Percentiles rank a stretch among this genome's conserved stretches.
These are phyloP conservation scores for Calycina marina DNA, from an alignment of 2,329 filamentous ascomycete species.

Conservation along the genomic window DNA sequence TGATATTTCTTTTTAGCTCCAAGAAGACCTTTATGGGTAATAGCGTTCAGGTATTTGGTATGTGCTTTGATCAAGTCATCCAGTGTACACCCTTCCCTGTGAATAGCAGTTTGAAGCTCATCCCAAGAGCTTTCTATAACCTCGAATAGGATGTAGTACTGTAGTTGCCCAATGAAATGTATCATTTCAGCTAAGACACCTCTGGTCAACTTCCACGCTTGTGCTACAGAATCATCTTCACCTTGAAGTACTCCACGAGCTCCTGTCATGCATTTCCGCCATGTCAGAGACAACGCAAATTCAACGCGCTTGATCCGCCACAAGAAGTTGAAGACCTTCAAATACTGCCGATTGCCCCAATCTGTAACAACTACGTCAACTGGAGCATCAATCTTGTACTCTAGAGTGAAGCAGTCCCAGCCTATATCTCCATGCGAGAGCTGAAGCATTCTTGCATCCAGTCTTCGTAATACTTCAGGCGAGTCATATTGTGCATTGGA, in stretches of 20 bases:
- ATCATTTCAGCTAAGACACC: conserved; percentile 95
- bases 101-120: conserved; percentile 69
- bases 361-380: conserved; percentile 95
- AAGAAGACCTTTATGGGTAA: conserved; percentile 89
- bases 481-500: conserved; percentile 95
- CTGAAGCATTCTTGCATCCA: conserved; percentile 97
- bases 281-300: conserved; percentile 79
- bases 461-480: conserved; percentile 73
- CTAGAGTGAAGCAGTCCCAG: conserved; percentile 97
- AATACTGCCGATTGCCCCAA: conserved; percentile 88
- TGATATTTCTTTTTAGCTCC: conserved; percentile 46
- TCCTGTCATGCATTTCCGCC: conserved; percentile 93
- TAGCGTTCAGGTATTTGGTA: conserved; percentile 77
- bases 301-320: conserved; percentile 98
- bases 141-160: conserved; percentile 98
- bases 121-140: conserved; percentile 96
- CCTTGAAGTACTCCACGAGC: conserved; percentile 79
- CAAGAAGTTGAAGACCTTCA: conserved; percentile 98
- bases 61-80: conserved; percentile 93
- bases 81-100: conserved; percentile 74
- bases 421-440: conserved; percentile 93
- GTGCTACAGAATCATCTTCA: conserved; percentile 50
- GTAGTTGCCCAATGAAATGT: conserved; percentile 90
- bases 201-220: conserved; percentile 81
- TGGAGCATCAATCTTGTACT: conserved; percentile 95